Base-by-base conservation (phyloP, 2,329 filamentous ascomycete genomes). In the Blumeriella jaapii region DNA sequence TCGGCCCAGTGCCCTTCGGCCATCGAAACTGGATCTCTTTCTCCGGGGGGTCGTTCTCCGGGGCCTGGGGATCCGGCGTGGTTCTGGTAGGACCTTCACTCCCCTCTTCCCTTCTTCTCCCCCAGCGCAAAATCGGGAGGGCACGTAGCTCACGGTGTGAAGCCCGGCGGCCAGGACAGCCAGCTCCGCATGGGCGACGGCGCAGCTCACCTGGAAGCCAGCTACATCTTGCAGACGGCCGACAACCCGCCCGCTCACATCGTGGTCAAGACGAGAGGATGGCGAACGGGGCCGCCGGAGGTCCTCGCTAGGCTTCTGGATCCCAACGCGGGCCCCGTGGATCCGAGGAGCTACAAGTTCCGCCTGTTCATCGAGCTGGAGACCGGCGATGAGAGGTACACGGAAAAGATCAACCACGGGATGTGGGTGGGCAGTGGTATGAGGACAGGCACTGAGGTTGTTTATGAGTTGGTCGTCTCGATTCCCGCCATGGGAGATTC, bases 11-110 rank as follows among this genome's bases (percentile, higher is more conserved):
- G 32, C 48, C 55, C 20, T 49, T 52, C n/a, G 61, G 59, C 20
- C 57, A 61, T 37, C 61, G 65, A 39, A 67, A 69, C 45, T 67
- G 67, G 51, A 65, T 65, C 17, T 64, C 64, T 9, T 63, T 68
- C 32, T 58, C 59, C 6, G 60, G 60, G 7, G 65, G 66, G 2
- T 56, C 53, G 8, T 69, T 65, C 64, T 62, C 61, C 6, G 66
- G 63, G 5, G 61, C 58, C 1, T 69, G 67, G 55, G 65, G 64
- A 31, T 60, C 63, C 32, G 66, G 65, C 17, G 61, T 59, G 20
- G 60, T 68, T 41, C 52, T 66, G 18, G 53, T 55, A 42, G 18
- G 44, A n/a, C n/a, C n/a, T n/a, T n/a, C n/a, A n/a, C n/a, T n/a
- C n/a, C n/a, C n/a, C n/a, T n/a, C n/a, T n/a, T n/a, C n/a, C n/a